Percentiles rank a stretch among this genome's conserved stretches.
These are phyloP conservation scores for Thecaphora thlaspeos DNA, from an alignment of 1,284 basidiomycete species.

Conservation along the genomic window DNA sequence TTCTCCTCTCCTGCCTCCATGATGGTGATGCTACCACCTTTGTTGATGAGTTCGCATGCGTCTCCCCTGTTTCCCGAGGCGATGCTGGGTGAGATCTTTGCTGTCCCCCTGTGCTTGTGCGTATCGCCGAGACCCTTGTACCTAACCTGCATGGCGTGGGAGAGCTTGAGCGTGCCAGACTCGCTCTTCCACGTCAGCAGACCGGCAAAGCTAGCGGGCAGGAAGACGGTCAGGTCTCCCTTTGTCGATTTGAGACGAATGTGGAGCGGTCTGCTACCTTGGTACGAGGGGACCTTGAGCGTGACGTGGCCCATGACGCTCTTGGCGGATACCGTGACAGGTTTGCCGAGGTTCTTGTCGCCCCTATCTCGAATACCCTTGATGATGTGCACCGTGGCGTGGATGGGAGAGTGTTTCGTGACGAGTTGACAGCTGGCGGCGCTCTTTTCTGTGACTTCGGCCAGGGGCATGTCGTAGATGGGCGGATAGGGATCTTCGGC, in stretches of 20 bases:
- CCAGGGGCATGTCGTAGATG: constrained; percentile 34
- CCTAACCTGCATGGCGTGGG: constrained; percentile 20
- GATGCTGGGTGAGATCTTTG: constrained; percentile 29
- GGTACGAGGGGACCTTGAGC: constrained; percentile 31
- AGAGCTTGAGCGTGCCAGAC: constrained; percentile 37
- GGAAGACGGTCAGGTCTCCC: constrained; percentile 35
- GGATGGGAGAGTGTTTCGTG: constrained; percentile 32
- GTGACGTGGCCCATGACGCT: constrained; percentile 18
- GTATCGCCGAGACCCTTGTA: constrained; percentile 28
- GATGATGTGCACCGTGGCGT: constrained; percentile 28
- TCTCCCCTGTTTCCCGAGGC: constrained; percentile 35
- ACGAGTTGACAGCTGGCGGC: constrained; percentile 32
- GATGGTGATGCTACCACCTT: constrained; percentile 27
- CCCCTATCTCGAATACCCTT: constrained; percentile 5
- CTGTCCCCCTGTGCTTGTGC: constrained; percentile 40
- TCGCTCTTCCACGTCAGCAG: constrained; percentile 45
- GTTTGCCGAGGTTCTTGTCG: constrained; percentile 5
- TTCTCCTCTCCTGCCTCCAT: constrained; percentile 16
- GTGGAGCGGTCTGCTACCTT: constrained; percentile 31
- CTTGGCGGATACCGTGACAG: constrained; percentile 28
- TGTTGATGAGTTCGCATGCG: constrained; percentile 23
- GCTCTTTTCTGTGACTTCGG: constrained; percentile 10
- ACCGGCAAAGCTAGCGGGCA: constrained; percentile 42
- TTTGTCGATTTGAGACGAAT: constrained; percentile 30
- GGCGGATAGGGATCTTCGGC: constrained; percentile 33